Conservation (phyloP, 2,329 filamentous ascomycete genomes). For the Aspergillus brunneoviolaceus region DNA sequence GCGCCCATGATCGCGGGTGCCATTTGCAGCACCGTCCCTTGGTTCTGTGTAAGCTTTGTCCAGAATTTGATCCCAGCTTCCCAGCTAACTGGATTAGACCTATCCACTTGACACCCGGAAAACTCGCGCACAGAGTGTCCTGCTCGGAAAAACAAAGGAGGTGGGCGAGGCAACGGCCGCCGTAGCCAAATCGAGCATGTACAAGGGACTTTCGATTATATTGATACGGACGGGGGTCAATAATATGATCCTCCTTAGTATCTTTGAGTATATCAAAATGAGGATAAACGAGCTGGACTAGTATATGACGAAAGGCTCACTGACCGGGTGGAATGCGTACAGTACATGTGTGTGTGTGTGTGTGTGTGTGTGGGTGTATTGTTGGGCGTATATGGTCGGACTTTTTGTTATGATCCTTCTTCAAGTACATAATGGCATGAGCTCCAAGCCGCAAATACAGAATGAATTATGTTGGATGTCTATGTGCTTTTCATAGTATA, state of each 20-base stretch:
- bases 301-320: background rate
- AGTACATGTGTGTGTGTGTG: too few relatives aligned
- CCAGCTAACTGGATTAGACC: conserved; percentile 34
- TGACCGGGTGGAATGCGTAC: background rate
- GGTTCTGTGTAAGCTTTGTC: conserved; percentile 43
- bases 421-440: conserved; percentile 24
- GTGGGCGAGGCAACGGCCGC: conserved; percentile 42
- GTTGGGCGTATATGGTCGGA: conserved; percentile 9
- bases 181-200: conserved; percentile 46
- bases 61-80: background rate
- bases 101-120: conserved; percentile 51
- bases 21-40: conserved; percentile 48
- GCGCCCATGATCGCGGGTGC: conserved; percentile 47
- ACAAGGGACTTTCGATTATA: conserved; percentile 50
- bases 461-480: conserved; percentile 11
- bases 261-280: conserved; percentile 48
- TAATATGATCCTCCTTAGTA: conserved; percentile 50
- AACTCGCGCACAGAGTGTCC: conserved; percentile 49
- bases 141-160: conserved; percentile 45
- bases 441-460: conserved; percentile 25
- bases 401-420: conserved; percentile 9
- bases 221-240: conserved; percentile 48
- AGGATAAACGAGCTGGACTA: conserved; percentile 42
- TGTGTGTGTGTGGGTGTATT: background rate
- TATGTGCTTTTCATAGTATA: background rate